Percentiles rank a stretch among this genome's conserved stretches.
Evolutionary conservation across 2,329 filamentous ascomycete species (phyloP).

Genomic region (Trichoderma pleuroti): DNA sequence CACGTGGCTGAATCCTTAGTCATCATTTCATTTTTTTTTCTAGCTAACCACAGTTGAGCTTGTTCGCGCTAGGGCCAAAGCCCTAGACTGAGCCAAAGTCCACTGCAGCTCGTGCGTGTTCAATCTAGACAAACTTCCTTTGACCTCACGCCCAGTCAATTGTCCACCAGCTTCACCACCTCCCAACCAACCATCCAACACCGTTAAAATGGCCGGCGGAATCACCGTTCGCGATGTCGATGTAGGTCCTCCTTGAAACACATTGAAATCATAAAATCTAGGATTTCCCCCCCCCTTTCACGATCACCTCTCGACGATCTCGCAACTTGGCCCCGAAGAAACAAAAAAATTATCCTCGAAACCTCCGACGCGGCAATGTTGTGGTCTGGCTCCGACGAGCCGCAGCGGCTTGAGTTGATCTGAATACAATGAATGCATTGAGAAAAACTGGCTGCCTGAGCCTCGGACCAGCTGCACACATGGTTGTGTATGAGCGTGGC

Average conservation of each 20-base stretch:
- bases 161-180: constrained; percentile 32
- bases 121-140: constrained; percentile 27
- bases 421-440: neutral
- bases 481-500: constrained; percentile 1
- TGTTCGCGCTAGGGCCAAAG: constrained; percentile 29
- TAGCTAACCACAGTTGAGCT: neutral
- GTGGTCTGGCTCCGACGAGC: constrained; percentile 1
- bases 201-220: constrained; percentile 75
- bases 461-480: neutral
- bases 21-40: constrained; percentile 11
- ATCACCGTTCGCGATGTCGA: constrained; percentile 82
- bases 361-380: constrained; percentile 17
- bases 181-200: constrained; percentile 34
- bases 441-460: constrained; percentile 3
- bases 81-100: constrained; percentile 32
- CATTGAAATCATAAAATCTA: constrained; percentile 20
- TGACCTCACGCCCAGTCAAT: constrained; percentile 27
- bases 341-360: constrained; percentile 11
- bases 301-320: constrained; percentile 23
- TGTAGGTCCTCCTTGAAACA: constrained; percentile 54
- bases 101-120: constrained; percentile 24
- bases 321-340: constrained; percentile 22
- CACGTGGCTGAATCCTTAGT: constrained; percentile 21
- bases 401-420: constrained; percentile 4
- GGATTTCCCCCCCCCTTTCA: neutral